phyloP scores from a whole-genome alignment of 2,329 filamentous ascomycete species.

The Neofusicoccum kwambonambiense region DNA sequence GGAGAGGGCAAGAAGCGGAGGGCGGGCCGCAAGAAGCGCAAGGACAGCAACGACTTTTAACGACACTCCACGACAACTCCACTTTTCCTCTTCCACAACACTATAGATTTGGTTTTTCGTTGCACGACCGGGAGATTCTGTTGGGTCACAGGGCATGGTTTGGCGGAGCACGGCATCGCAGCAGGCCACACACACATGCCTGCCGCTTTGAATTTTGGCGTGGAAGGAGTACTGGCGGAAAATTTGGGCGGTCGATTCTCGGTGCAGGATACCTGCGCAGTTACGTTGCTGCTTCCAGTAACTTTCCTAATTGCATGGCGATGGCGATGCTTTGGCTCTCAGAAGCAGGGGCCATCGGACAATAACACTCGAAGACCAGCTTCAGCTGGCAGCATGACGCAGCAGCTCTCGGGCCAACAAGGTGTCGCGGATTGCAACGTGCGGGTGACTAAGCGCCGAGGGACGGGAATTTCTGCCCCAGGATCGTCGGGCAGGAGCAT shows the following conservation, averaged over 20 bases:
- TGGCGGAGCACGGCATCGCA: background rate
- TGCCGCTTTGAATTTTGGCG: constrained; percentile 6
- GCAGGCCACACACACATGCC: background rate
- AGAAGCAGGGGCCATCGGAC: background rate
- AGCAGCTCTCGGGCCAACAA: constrained; percentile 8
- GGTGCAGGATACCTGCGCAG: constrained; percentile 2
- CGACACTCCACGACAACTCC: background rate
- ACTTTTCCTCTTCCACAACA: background rate
- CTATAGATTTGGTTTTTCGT: background rate
- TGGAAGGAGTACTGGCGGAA: constrained; percentile 9
- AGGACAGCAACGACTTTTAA: constrained; percentile 38
- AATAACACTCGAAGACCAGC: constrained; percentile 1
- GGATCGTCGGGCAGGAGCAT: constrained; percentile 2
- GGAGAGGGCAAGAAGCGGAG: constrained; percentile 47
- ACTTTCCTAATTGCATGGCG: constrained; percentile 2
- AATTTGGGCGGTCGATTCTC: background rate
- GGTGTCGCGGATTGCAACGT: constrained; percentile 6
- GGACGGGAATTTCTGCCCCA: background rate
- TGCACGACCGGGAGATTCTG: background rate
- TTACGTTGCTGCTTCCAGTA: background rate
- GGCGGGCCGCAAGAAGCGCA: constrained; percentile 37
- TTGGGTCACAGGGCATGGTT: constrained; percentile 6
- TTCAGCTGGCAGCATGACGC: background rate
- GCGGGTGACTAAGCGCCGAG: constrained; percentile 12
- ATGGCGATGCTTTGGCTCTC: background rate